Conservation (phyloP, 2,329 filamentous ascomycete species). For the Biscogniauxia sp. region DNA sequence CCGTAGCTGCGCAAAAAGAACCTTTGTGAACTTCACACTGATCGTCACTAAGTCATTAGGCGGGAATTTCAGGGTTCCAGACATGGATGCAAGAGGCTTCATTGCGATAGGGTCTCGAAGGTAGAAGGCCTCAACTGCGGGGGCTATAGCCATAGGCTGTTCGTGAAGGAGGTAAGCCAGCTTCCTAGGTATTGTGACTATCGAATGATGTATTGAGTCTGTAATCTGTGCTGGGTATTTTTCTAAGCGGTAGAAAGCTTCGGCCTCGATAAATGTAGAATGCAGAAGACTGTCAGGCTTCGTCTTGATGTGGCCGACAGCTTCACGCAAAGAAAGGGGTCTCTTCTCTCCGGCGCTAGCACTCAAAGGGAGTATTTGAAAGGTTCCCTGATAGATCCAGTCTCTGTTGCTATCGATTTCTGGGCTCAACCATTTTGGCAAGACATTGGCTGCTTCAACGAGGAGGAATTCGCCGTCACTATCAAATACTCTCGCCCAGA, state of each 20-base stretch:
- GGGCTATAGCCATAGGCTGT: constrained; percentile 72
- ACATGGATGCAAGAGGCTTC: constrained; percentile 60
- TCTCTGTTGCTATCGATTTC: constrained; percentile 84
- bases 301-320: constrained; percentile 58
- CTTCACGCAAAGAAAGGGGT: constrained; percentile 61
- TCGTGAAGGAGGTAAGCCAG: constrained; percentile 76
- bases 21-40: constrained; percentile 79
- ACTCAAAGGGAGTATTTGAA: constrained; percentile 68
- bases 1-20: constrained; percentile 86
- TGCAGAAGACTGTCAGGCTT: constrained; percentile 61
- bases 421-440: constrained; percentile 89
- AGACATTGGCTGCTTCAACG: constrained; percentile 83
- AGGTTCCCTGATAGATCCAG: constrained; percentile 78
- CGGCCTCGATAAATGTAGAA: constrained; percentile 73
- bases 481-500: constrained; percentile 83
- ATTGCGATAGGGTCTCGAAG: constrained; percentile 78
- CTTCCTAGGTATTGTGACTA: constrained; percentile 74
- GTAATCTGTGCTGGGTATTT: constrained; percentile 78
- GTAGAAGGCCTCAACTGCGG: constrained; percentile 89
- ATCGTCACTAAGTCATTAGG: constrained; percentile 77
- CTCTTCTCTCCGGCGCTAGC: constrained; percentile 35
- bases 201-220: constrained; percentile 72
- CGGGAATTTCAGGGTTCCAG: constrained; percentile 60
- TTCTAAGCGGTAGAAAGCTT: constrained; percentile 84
- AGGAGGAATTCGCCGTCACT: constrained; percentile 94